Conservation (phyloP, 768 basidiomycete genomes). For the Boletus bicolor region DNA sequence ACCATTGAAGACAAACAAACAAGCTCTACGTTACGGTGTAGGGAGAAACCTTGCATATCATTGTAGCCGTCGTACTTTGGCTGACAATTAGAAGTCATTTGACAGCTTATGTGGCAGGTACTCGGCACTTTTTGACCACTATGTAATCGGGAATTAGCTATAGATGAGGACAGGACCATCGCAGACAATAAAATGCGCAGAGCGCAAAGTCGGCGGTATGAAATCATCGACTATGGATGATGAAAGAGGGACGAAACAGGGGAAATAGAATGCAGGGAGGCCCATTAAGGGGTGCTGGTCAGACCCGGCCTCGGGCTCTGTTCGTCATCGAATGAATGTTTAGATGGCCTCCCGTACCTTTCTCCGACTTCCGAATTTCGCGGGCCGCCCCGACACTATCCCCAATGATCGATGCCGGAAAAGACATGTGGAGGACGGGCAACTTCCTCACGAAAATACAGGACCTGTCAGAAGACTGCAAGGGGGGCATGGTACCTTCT, state of each 20-base stretch:
- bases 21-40: neutral
- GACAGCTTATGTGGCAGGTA: neutral
- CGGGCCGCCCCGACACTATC: neutral
- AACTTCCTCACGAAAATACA: slow-evolving; percentile 7
- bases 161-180: neutral
- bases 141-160: neutral
- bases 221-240: neutral
- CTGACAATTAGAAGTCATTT: neutral
- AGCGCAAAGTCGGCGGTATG: neutral
- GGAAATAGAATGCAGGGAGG: neutral
- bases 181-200: neutral
- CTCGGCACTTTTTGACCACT: neutral
- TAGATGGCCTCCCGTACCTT: neutral
- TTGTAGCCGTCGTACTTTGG: neutral
- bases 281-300: neutral
- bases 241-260: neutral
- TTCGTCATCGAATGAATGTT: neutral
- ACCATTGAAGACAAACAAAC: neutral
- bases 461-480: neutral
- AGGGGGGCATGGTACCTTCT: neutral
- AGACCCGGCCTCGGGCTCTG: too few species aligned
- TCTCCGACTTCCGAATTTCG: neutral
- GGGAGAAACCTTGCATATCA: neutral
- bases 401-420: neutral
- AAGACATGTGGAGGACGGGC: neutral